Conservation (phyloP, 371 early-diverging fungal genomes). For the Conidiobolus incongruus region DNA sequence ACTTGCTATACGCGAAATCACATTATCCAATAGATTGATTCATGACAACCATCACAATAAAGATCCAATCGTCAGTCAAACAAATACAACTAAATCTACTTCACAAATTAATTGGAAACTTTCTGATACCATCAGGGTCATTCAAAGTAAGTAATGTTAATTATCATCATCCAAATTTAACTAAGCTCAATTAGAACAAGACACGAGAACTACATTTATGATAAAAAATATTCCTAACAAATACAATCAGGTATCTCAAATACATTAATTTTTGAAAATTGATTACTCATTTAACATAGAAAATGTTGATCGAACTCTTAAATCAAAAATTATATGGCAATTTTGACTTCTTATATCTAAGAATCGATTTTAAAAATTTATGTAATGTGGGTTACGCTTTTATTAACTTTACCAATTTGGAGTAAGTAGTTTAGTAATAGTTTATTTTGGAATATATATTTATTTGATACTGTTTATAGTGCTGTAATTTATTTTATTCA, state of each 20-base stretch:
- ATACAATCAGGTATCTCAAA: constrained; percentile 30
- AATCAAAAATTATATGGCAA: constrained; percentile 47
- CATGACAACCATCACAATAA: too few relatives aligned
- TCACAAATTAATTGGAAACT: too few relatives aligned
- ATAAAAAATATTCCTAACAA: constrained; percentile 87
- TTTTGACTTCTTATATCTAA: constrained; percentile 73
- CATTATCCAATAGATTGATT: too few relatives aligned
- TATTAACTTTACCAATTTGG: constrained; percentile 52
- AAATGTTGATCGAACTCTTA: constrained; percentile 56
- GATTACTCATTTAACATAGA: constrained; percentile 10
- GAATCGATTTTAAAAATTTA: constrained; percentile 75
- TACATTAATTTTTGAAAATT: background rate
- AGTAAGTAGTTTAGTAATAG: constrained; percentile 11
- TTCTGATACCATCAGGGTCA: too few relatives aligned
- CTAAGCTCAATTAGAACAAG: constrained; percentile 10
- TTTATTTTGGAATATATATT: background rate
- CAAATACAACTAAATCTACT: too few relatives aligned
- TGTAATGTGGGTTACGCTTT: constrained; percentile 82
- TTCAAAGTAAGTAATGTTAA: too few relatives aligned
- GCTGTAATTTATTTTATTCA: constrained; percentile 45
- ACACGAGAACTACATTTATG: constrained; percentile 71
- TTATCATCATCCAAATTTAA: too few relatives aligned
- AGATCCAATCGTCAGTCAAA: too few relatives aligned
- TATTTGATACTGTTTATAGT: constrained; percentile 9
- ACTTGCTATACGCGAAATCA: too few relatives aligned